Evolutionary conservation across 1,284 basidiomycete species (phyloP).

Genomic region (Waitea zeae): DNA sequence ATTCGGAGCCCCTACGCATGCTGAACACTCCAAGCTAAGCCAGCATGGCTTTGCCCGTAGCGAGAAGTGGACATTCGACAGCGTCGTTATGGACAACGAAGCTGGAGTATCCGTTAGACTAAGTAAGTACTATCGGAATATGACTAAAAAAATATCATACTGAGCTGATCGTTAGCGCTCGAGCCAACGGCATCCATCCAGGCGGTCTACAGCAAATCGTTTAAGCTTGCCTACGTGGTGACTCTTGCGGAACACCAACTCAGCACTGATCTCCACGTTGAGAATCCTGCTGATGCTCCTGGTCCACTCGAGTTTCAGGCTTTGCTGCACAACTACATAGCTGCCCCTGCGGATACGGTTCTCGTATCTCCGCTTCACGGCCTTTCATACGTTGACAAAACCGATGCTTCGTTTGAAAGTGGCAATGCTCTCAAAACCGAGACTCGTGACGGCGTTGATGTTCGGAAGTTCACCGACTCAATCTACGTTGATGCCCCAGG

Average conservation of each 20-base stretch:
- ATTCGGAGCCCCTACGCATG: slow-evolving; percentile 63
- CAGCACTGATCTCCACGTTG: slow-evolving; percentile 64
- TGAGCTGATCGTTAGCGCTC: slow-evolving; percentile 26
- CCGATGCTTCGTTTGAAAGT: slow-evolving; percentile 33
- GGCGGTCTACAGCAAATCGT: slow-evolving; percentile 39
- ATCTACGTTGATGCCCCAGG: slow-evolving; percentile 52
- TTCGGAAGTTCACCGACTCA: slow-evolving; percentile 47
- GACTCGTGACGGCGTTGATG: slow-evolving; percentile 40
- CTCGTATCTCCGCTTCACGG: slow-evolving; percentile 42
- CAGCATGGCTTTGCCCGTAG: slow-evolving; percentile 82
- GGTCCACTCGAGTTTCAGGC: slow-evolving; percentile 66
- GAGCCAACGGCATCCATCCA: slow-evolving; percentile 40
- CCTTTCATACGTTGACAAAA: slow-evolving; percentile 63
- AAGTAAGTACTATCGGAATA: slow-evolving; percentile 24
- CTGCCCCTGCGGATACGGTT: slow-evolving; percentile 42
- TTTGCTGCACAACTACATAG: slow-evolving; percentile 74
- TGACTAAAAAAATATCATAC: background rate
- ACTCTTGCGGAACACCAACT: slow-evolving; percentile 62
- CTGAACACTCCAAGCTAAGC: slow-evolving; percentile 50
- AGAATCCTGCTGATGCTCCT: slow-evolving; percentile 32
- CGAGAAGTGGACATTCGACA: slow-evolving; percentile 49
- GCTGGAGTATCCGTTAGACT: slow-evolving; percentile 58
- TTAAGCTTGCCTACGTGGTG: slow-evolving; percentile 62
- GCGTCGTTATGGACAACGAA: slow-evolving; percentile 49
- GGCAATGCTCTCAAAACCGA: slow-evolving; percentile 39